Evolutionary conservation across 306 rosid species (phyloP), one percentile per base, ranked within the genome.

Genomic region (Trifolium repens): DNA sequence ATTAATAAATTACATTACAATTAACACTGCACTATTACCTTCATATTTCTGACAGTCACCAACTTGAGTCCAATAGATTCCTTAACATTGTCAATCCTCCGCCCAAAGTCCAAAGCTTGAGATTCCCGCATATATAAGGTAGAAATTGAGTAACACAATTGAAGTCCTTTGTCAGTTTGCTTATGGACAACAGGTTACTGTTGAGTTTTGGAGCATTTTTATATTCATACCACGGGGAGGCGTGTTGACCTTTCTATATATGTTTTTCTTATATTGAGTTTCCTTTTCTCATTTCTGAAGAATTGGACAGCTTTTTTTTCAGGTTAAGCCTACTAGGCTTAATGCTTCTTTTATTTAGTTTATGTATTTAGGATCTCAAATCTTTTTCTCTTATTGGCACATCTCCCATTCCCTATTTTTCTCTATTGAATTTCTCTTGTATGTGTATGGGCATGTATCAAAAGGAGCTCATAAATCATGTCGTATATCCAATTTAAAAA

Each of bases 71-170:
- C 55, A 67, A 26, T 46, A 67, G 39, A 43, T 67, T 67, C 11
- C 37, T 22, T 67, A 67, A 44, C 54, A 43, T 14, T 43, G 54
- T 26, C 55, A 67, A 19, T 67, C 54, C 52, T 43, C 54, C 3
- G 12, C 17, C 39, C 71, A 39, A 22, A 67, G 39, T 43, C 39
- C 37, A 22, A n/a, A 67, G 16, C 35, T 67, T 44, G 71, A 43
- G 9, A 43, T 65, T 65, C 34, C 15, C 16, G 50, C 70, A 65
- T 65, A 39, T 26, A 27, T 43, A 42, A 43, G 71, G 71, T 43
- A 67, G 71, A 67, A 43, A 43, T 67, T 22, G 72, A 43, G 55
- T 44, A 67, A 24, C 35, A 67, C 11, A 43, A 67, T 22, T 67
- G 55, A 67, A 43, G 54, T 43, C 72, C 55, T 6, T 42, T 42